These are phyloP conservation scores for Apophysomyces elegans DNA, from an alignment of 371 early-diverging fungal genomes.

Conservation along the genomic window DNA sequence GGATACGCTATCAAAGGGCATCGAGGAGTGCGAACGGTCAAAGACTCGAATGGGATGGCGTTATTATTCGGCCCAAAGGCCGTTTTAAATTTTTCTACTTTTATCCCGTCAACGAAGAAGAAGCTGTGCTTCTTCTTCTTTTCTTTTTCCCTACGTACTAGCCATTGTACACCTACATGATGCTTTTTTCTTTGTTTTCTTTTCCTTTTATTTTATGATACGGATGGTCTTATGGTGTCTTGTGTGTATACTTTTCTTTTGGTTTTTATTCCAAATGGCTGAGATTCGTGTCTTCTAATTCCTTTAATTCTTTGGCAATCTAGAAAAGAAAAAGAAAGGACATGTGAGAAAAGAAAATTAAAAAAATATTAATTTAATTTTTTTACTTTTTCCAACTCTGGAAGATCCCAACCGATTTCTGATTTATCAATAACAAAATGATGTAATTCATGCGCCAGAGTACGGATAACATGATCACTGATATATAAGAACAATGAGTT, in stretches of 20 bases:
- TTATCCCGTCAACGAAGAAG: slow-evolving; percentile 1
- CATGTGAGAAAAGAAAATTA: neutral
- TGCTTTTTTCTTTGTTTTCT: neutral
- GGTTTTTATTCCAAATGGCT: slow-evolving; percentile 3
- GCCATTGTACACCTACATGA: slow-evolving; percentile 8
- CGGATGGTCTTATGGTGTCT: too few species aligned
- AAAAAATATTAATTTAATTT: neutral
- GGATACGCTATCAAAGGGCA: slow-evolving; percentile 11
- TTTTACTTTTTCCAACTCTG: slow-evolving; percentile 68
- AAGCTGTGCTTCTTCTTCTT: slow-evolving; percentile 18
- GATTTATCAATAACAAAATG: slow-evolving; percentile 69
- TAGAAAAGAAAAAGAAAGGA: neutral
- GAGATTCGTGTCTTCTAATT: slow-evolving; percentile 13
- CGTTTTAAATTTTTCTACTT: neutral
- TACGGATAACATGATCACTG: slow-evolving; percentile 71
- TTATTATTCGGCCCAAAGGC: slow-evolving; percentile 23
- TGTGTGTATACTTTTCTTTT: slow-evolving; percentile 6
- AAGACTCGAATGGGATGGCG: slow-evolving; percentile 27
- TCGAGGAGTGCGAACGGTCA: slow-evolving; percentile 26
- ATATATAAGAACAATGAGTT: too few species aligned
- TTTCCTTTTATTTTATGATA: too few species aligned
- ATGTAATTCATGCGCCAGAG: slow-evolving; percentile 82
- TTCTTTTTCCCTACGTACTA: neutral
- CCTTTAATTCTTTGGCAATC: slow-evolving; percentile 9
- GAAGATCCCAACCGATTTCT: slow-evolving; percentile 75